These are phyloP conservation scores for Candida labiduridarum DNA, from an alignment of 1,139 yeast genomes.

Conservation along the genomic window DNA sequence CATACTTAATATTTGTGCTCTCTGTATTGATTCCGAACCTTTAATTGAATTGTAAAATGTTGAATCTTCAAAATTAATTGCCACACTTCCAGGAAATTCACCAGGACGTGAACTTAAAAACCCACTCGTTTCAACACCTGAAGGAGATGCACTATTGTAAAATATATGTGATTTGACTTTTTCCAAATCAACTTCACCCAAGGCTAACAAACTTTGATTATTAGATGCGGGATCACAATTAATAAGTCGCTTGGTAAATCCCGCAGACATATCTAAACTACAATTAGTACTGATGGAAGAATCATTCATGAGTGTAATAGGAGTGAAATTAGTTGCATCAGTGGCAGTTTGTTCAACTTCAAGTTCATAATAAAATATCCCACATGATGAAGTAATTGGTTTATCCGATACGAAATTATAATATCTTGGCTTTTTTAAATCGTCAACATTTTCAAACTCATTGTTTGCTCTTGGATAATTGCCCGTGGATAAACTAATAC, in stretches of 20 bases:
- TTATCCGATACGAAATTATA: slow-evolving; percentile 41
- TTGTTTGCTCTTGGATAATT: slow-evolving; percentile 6
- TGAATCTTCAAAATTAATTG: slow-evolving; percentile 45
- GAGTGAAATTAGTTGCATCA: slow-evolving; percentile 31
- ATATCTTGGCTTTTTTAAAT: slow-evolving; percentile 19
- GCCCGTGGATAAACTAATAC: slow-evolving; percentile 24
- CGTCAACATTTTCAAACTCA: slow-evolving; percentile 9
- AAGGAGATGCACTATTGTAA: slow-evolving; percentile 20
- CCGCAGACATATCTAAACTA: slow-evolving; percentile 37
- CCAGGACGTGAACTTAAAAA: slow-evolving; percentile 38
- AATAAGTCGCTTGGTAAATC: slow-evolving; percentile 36
- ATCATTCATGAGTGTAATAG: slow-evolving; percentile 39
- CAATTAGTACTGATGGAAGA: slow-evolving; percentile 36
- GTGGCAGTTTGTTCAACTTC: slow-evolving; percentile 37
- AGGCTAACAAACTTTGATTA: slow-evolving; percentile 8
- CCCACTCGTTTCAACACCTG: slow-evolving; percentile 19
- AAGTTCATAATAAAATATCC: slow-evolving; percentile 42
- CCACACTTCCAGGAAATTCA: slow-evolving; percentile 44
- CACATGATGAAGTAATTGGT: slow-evolving; percentile 32
- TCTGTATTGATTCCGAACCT: slow-evolving; percentile 30
- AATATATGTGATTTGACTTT: slow-evolving; percentile 30
- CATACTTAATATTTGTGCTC: slow-evolving; percentile 38
- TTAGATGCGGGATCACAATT: slow-evolving; percentile 20
- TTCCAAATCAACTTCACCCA: slow-evolving; percentile 30
- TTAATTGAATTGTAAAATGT: slow-evolving; percentile 43